Evolutionary conservation across 257 asterid genomes (phyloP).

Genomic region (Solanum corneliomulleri): DNA sequence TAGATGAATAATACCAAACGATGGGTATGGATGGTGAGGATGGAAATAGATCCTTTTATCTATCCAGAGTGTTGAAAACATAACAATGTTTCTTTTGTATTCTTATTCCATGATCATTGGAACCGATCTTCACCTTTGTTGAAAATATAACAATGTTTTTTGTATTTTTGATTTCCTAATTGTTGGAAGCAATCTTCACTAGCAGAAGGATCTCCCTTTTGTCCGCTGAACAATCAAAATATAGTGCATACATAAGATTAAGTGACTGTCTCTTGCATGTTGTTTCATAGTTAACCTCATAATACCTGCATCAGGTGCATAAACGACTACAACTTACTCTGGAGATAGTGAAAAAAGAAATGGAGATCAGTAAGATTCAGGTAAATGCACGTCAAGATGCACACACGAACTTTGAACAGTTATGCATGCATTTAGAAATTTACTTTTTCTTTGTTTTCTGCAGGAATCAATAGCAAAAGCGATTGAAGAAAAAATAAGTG

Average conservation of each 20-base stretch:
- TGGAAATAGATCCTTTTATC: not conserved
- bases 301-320: slow-evolving; percentile 41
- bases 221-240: not conserved
- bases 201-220: not conserved
- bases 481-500: slow-evolving; percentile 95
- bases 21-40: not conserved
- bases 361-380: slow-evolving; percentile 98
- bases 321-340: slow-evolving; percentile 76
- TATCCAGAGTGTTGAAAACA: not conserved
- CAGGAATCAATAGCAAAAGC: slow-evolving; percentile 98
- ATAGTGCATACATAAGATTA: not conserved
- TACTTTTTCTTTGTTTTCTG: slow-evolving; percentile 5
- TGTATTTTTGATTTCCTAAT: not conserved
- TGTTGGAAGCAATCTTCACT: not conserved
- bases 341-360: slow-evolving; percentile 93
- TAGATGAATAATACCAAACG: not conserved
- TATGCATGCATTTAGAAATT: not conserved
- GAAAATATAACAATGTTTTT: not conserved
- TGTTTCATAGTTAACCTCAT: not conserved
- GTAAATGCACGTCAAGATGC: slow-evolving; percentile 16
- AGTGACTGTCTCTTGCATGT: not conserved
- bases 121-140: not conserved
- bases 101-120: not conserved
- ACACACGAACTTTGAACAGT: not conserved
- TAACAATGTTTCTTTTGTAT: not conserved